Conservation (phyloP, 345 rosid species). For the Moricandia arvensis region DNA sequence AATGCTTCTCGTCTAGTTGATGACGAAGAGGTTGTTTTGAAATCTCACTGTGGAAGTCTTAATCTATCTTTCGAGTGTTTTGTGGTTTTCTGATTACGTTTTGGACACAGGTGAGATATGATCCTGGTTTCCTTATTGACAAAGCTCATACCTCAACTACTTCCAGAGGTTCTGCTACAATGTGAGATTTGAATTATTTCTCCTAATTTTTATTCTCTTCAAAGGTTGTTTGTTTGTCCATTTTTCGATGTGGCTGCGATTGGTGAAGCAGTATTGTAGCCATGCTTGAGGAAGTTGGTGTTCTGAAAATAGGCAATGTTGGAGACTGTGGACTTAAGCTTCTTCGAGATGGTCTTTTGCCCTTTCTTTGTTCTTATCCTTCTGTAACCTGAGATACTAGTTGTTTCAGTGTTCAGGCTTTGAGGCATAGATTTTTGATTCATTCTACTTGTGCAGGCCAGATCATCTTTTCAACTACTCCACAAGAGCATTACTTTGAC, state of each 20-base stretch:
- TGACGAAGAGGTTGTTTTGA: neutral
- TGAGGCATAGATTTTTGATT: neutral
- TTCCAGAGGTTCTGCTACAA: neutral
- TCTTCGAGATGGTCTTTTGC: neutral
- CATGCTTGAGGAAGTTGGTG: neutral
- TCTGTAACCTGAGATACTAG: neutral
- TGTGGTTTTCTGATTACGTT: neutral
- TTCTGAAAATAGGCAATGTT: neutral
- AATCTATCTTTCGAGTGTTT: neutral
- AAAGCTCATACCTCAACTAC: constrained; percentile 77
- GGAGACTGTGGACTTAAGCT: neutral
- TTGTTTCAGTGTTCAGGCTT: neutral
- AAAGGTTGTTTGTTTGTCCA: neutral
- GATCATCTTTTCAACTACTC: constrained; percentile 64
- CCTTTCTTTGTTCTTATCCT: too few species aligned
- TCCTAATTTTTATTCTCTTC: neutral
- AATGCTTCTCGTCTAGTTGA: neutral
- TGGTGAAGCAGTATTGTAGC: neutral
- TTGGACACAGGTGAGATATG: constrained; percentile 58
- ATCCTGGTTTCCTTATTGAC: constrained; percentile 72
- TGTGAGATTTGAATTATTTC: neutral
- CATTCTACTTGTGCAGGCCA: constrained; percentile 46
- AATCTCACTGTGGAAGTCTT: neutral
- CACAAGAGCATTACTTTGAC: constrained; percentile 88
- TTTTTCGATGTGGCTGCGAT: neutral